Evolutionary conservation across 192 early-diverging fungal genomes (phyloP).

Genomic region (Lobosporangium transversale): DNA sequence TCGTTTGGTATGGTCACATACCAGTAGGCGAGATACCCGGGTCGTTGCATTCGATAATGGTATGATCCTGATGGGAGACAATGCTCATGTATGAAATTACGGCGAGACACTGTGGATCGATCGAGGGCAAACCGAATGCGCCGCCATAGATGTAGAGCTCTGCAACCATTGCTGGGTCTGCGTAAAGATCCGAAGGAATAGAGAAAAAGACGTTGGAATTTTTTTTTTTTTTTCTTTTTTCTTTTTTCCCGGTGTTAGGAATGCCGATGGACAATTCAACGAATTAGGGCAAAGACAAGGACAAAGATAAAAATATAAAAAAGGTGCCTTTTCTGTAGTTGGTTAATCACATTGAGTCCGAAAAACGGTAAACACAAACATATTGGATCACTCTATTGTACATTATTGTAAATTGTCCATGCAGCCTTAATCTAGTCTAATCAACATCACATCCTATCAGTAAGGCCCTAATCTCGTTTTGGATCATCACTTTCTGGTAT

Average conservation of each 20-base stretch:
- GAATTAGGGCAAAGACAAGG: too few relatives aligned
- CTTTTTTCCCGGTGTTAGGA: background rate
- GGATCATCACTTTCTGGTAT: constrained; percentile 2
- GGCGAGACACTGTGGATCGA: constrained; percentile 78
- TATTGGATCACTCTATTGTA: too few relatives aligned
- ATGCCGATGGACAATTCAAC: background rate
- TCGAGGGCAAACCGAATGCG: constrained; percentile 69
- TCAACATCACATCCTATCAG: constrained; percentile 11
- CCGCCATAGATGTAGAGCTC: constrained; percentile 80
- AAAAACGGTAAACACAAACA: too few relatives aligned
- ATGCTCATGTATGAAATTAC: constrained; percentile 70
- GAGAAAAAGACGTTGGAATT: background rate
- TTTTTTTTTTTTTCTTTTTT: background rate
- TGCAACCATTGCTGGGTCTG: constrained; percentile 28
- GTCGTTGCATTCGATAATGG: constrained; percentile 51
- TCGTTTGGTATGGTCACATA: too few relatives aligned
- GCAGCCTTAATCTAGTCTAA: too few relatives aligned
- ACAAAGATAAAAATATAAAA: too few relatives aligned
- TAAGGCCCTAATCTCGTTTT: background rate
- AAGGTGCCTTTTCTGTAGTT: too few relatives aligned
- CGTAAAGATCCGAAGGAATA: background rate
- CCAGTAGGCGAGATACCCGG: background rate
- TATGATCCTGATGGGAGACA: constrained; percentile 62
- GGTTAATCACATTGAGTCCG: too few relatives aligned
- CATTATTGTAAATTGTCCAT: too few relatives aligned